Base-by-base conservation (phyloP, 768 basidiomycete genomes). In the Omphalotus guepiniiformis region DNA sequence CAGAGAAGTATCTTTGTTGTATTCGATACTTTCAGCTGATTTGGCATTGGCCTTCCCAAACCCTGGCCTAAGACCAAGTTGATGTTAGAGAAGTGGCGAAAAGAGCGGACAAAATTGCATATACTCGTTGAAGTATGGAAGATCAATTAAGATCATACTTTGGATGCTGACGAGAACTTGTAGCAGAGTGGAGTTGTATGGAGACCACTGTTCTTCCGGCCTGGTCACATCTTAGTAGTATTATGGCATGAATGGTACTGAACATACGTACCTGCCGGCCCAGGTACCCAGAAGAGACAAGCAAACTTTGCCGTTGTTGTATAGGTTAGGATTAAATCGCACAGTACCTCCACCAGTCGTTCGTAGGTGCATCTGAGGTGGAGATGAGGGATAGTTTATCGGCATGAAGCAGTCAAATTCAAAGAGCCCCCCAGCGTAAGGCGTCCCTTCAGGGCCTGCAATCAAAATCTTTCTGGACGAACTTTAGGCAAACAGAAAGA, bases 351-450 rank as follows among this genome's bases (percentile, higher is more conserved):
- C 63, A 5, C 74, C 79, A 2, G 79, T 80, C 12, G 79, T 80
- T 27, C 71, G 63, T n/a, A 80, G 61, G 53, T 78, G 70, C 62
- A 79, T 63, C 35, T 63, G 58, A 13, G 78, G 79, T 7, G 78
- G 73, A 5, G 40, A 58, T 37, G 68, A 56, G 6, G 79, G 76
- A 57, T 80, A 79, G 42, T 70, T 61, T 12, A 78, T 55, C 13
- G 78, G 78, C 52, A 80, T 68, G 56, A 76, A 77, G 53, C 75
- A 76, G 55, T 81, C 78, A 49, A 80, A 79, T 56, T 78, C 77
- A 55, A 77, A 78, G 16, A 80, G 58, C 2, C 77, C 78, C 12
- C 72, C 71, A 9, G 70, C 71, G 55, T 80, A 79, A 2, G 78
- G 79, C 13, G 78, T 79, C 26, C 66, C 73, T 45, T 74, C 73